Evolutionary conservation across 1,284 basidiomycete species (phyloP).

Genomic region (Cutaneotrichosporon sp.): DNA sequence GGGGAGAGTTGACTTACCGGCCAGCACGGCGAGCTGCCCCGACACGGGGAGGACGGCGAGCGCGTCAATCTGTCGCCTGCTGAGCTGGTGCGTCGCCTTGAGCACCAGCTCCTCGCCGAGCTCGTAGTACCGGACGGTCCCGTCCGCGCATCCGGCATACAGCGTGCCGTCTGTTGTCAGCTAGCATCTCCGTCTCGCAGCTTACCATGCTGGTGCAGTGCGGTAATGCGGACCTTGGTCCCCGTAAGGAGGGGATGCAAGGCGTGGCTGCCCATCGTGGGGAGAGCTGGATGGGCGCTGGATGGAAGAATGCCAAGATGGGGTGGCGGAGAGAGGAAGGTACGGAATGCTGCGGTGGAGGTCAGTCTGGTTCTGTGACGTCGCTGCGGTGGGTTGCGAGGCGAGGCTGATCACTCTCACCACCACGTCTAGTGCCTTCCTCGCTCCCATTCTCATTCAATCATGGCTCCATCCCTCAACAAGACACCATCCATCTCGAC

Average conservation of each 20-base stretch:
- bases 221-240: constrained; percentile 38
- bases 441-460: too few species aligned
- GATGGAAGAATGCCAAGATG: too few species aligned
- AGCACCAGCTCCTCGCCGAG: constrained; percentile 26
- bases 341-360: constrained; percentile 2
- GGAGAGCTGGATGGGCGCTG: background rate
- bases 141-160: constrained; percentile 72
- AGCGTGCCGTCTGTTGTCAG: constrained; percentile 66
- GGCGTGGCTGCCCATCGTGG: constrained; percentile 33
- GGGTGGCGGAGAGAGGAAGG: too few species aligned
- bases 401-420: background rate
- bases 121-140: constrained; percentile 60
- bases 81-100: constrained; percentile 63
- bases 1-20: constrained; percentile 61
- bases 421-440: background rate
- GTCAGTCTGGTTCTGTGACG: constrained; percentile 1
- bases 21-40: constrained; percentile 75
- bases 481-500: constrained; percentile 3
- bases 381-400: background rate
- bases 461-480: background rate
- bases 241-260: constrained; percentile 37
- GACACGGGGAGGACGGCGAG: constrained; percentile 79
- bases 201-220: constrained; percentile 44
- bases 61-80: constrained; percentile 76
- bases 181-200: too few species aligned